Percentiles rank a stretch among this genome's conserved stretches.
Conservation (phyloP, 495 filamentous ascomycete genomes). For the Neurospora tetrasperma region DNA sequence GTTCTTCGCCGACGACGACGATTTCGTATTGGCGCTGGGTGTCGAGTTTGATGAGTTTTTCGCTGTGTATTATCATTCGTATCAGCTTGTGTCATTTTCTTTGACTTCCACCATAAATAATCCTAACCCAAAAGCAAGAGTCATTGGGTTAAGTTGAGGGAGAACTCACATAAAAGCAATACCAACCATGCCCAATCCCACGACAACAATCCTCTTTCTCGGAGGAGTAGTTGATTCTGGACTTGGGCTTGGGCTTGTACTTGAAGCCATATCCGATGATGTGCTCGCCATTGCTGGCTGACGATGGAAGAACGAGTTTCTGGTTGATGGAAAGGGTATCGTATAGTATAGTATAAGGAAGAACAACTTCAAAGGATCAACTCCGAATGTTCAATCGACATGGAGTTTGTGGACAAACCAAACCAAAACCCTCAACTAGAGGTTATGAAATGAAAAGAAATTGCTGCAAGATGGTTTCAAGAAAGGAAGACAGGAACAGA, state of each 20-base stretch:
- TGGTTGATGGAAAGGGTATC: not conserved
- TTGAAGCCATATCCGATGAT: constrained; percentile 22
- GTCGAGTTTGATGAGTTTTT: constrained; percentile 86
- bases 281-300: too few species aligned
- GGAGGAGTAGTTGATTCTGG: too few species aligned
- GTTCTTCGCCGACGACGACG: constrained; percentile 85
- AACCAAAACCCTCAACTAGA: too few species aligned
- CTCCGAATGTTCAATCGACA: not conserved
- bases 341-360: too few species aligned
- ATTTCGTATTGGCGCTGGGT: constrained; percentile 73
- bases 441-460: too few species aligned
- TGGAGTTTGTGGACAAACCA: too few species aligned
- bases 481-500: not conserved
- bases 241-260: not conserved
- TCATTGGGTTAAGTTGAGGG: not conserved
- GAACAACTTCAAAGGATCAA: not conserved
- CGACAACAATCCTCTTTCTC: constrained; percentile 70
- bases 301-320: too few species aligned
- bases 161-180: constrained; percentile 76
- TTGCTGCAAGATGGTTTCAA: too few species aligned
- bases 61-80: constrained; percentile 28
- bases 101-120: too few species aligned
- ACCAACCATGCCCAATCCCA: constrained; percentile 93
- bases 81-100: constrained; percentile 16
- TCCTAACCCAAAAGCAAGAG: not conserved